Conservation (phyloP, 148 eudicot species). For the Gaultheria prostrata region DNA sequence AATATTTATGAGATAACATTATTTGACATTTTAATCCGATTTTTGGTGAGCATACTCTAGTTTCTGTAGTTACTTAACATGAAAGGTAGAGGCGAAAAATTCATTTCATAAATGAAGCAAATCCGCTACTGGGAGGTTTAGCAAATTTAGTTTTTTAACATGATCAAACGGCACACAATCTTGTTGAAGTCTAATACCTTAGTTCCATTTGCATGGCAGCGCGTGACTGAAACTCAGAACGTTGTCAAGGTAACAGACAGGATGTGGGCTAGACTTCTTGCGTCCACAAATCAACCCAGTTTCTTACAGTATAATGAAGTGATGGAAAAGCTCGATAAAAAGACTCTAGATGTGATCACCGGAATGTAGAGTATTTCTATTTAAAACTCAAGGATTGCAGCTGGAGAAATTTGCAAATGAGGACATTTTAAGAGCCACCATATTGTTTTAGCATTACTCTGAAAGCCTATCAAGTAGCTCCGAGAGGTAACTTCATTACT, state of each 20-base stretch:
- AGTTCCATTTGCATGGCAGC: slow-evolving; percentile 31
- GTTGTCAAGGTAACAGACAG: slow-evolving; percentile 50
- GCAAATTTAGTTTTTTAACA: background rate
- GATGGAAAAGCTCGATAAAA: slow-evolving; percentile 27
- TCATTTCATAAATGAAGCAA: background rate
- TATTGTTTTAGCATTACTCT: background rate
- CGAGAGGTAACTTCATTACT: background rate
- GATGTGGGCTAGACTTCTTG: slow-evolving; percentile 67
- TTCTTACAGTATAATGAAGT: slow-evolving; percentile 30
- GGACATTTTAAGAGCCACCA: background rate
- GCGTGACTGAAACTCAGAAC: slow-evolving; percentile 44
- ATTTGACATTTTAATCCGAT: background rate
- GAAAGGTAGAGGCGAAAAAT: background rate
- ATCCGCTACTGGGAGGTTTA: background rate
- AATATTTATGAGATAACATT: background rate
- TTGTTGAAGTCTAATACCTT: background rate
- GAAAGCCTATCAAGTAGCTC: background rate
- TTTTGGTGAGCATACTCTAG: background rate
- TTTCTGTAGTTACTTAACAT: background rate
- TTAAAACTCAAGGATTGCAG: slow-evolving; percentile 13
- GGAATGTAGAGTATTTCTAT: slow-evolving; percentile 29
- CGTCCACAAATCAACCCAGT: slow-evolving; percentile 60
- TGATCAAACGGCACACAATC: background rate
- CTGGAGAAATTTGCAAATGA: background rate
- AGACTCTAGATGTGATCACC: slow-evolving; percentile 27